phyloP scores from a whole-genome alignment of 148 eudicot genomes.

The Dianthus caryophyllus region DNA sequence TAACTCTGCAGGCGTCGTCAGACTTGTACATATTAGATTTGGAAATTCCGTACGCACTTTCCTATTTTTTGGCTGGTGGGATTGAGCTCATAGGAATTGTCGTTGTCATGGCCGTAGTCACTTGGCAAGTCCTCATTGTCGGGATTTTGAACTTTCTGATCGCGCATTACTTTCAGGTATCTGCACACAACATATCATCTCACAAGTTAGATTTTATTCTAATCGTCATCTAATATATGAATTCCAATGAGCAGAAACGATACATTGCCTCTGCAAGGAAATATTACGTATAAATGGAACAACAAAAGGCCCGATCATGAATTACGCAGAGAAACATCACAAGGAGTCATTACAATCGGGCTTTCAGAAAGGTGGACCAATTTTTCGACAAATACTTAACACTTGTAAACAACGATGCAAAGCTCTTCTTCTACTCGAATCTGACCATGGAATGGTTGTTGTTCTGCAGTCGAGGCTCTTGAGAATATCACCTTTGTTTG shows the following conservation, averaged over 20 bases:
- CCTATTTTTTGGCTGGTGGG: slow-evolving; percentile 32
- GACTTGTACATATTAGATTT: slow-evolving; percentile 14
- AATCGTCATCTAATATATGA: background rate
- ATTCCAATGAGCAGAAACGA: slow-evolving; percentile 31
- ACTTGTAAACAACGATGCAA: slow-evolving; percentile 68
- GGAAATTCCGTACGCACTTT: slow-evolving; percentile 30
- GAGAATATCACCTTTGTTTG: slow-evolving; percentile 58
- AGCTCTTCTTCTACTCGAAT: slow-evolving; percentile 47
- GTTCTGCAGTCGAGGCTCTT: slow-evolving; percentile 56
- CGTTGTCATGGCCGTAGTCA: slow-evolving; percentile 40
- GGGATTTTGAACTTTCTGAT: slow-evolving; percentile 43
- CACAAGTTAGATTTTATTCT: background rate
- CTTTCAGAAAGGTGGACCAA: slow-evolving; percentile 53
- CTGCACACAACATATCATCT: background rate
- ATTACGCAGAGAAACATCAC: slow-evolving; percentile 49
- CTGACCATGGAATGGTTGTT: slow-evolving; percentile 60
- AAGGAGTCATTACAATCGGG: slow-evolving; percentile 54
- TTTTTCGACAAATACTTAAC: slow-evolving; percentile 41
- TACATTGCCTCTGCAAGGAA: slow-evolving; percentile 53
- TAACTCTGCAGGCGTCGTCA: slow-evolving; percentile 8
- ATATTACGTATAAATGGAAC: slow-evolving; percentile 65
- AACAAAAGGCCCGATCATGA: slow-evolving; percentile 49
- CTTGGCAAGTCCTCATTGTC: slow-evolving; percentile 54
- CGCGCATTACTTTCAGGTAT: slow-evolving; percentile 44
- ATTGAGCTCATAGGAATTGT: slow-evolving; percentile 18